phyloP scores from a whole-genome alignment of 352 stramenopile genomes.

The Phytophthora brassicae region DNA sequence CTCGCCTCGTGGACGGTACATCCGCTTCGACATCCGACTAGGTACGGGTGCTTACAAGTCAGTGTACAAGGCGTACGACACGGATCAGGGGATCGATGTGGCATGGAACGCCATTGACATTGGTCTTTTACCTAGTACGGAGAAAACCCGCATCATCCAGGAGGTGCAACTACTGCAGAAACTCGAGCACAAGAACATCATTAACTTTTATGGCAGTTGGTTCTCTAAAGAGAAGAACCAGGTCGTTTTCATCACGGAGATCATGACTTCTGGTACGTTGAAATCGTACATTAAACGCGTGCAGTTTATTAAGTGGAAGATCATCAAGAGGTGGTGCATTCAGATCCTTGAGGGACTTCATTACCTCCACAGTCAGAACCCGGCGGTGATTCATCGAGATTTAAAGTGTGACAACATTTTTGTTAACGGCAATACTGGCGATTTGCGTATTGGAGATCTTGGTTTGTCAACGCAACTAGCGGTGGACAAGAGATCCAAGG shows the following conservation, averaged over 20 bases:
- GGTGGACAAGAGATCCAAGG: conserved; percentile 74
- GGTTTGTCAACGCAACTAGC: conserved; percentile 88
- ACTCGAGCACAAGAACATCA: conserved; percentile 99
- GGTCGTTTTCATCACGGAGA: conserved; percentile 99
- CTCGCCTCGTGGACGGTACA: conserved; percentile 82
- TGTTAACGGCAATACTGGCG: conserved; percentile 97
- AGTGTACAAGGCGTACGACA: conserved; percentile 97
- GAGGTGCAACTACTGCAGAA: conserved; percentile 97
- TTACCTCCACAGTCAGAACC: conserved; percentile 90
- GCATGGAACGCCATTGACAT: conserved; percentile 99
- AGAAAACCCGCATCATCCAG: conserved; percentile 96
- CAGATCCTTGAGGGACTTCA: conserved; percentile 97
- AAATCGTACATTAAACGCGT: conserved; percentile 98
- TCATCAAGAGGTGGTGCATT: conserved; percentile 97
- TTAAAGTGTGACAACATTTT: conserved; percentile 98
- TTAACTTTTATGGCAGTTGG: conserved; percentile 99
- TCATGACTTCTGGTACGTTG: conserved; percentile 95
- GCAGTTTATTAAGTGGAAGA: conserved; percentile 98
- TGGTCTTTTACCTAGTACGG: conserved; percentile 91
- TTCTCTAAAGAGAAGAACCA: conserved; percentile 98
- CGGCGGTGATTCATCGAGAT: conserved; percentile 92
- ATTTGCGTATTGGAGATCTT: conserved; percentile 98
- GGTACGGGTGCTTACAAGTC: conserved; percentile 89
- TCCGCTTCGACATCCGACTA: conserved; percentile 85
- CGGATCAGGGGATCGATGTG: conserved; percentile 98